Evolutionary conservation across 129 eudicot genomes (phyloP).

Genomic region (Artemisia tridentata): DNA sequence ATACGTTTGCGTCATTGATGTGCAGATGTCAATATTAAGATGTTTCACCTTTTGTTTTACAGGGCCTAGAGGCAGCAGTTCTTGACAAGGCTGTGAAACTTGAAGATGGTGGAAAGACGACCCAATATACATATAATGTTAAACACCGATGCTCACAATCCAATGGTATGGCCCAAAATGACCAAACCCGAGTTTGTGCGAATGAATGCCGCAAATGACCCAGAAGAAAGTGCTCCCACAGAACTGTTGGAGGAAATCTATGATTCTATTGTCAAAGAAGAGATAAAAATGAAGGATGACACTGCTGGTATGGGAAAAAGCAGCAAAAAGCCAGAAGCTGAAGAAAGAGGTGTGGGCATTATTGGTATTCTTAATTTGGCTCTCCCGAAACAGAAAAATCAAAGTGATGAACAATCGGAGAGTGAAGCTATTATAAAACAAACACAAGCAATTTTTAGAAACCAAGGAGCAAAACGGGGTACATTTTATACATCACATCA

Average conservation of each 20-base stretch:
- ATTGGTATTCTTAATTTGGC: conserved; percentile 88
- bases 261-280: conserved; percentile 88
- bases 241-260: conserved; percentile 90
- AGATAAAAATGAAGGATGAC: conserved; percentile 90
- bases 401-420: conserved; percentile 67
- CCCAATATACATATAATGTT: too few relatives aligned
- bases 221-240: conserved; percentile 80
- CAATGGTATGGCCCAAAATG: conserved; percentile 95
- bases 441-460: conserved; percentile 73
- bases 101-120: too few relatives aligned
- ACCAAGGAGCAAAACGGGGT: conserved; percentile 84
- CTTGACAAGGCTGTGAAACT: too few relatives aligned
- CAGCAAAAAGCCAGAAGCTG: conserved; percentile 68
- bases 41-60: conserved; percentile 18
- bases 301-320: conserved; percentile 43
- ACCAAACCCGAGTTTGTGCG: conserved; percentile 84
- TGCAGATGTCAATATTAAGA: conserved; percentile 12
- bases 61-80: conserved; percentile 99
- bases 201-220: conserved; percentile 71
- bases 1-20: conserved; percentile 10
- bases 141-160: conserved; percentile 98
- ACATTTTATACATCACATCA: conserved; percentile 72
- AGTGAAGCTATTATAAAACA: conserved; percentile 80
- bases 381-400: conserved; percentile 67
- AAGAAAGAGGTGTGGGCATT: conserved; percentile 70